These are phyloP conservation scores for Parastagonospora nodorum DNA, from an alignment of 2,329 filamentous ascomycete genomes.

Conservation along the genomic window DNA sequence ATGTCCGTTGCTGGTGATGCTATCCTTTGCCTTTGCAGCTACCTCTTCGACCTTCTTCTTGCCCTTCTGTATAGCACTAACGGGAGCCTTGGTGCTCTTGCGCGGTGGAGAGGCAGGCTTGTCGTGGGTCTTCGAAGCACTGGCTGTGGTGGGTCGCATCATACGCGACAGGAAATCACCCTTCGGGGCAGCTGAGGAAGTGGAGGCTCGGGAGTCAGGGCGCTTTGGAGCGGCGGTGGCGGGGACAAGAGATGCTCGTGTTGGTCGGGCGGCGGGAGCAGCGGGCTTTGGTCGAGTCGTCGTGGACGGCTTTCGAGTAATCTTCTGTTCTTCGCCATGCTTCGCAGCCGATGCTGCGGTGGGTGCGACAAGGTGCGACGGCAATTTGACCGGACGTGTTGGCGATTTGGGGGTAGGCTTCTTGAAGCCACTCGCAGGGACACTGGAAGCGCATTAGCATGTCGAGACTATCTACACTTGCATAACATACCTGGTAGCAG, in stretches of 20 bases:
- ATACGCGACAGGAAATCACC: slow-evolving; percentile 78
- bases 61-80: slow-evolving; percentile 34
- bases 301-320: slow-evolving; percentile 47
- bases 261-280: slow-evolving; percentile 26
- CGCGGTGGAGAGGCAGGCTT: slow-evolving; percentile 56
- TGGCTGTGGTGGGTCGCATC: slow-evolving; percentile 76
- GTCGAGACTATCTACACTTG: background rate
- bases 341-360: slow-evolving; percentile 73
- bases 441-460: slow-evolving; percentile 14
- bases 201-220: slow-evolving; percentile 53
- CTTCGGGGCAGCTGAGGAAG: slow-evolving; percentile 64
- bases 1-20: slow-evolving; percentile 35
- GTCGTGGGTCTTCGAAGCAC: slow-evolving; percentile 69
- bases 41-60: slow-evolving; percentile 46
- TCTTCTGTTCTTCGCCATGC: slow-evolving; percentile 49
- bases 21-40: slow-evolving; percentile 41
- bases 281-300: slow-evolving; percentile 41
- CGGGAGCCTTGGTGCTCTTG: slow-evolving; percentile 30
- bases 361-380: slow-evolving; percentile 69
- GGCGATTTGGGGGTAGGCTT: slow-evolving; percentile 61
- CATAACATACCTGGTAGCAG: slow-evolving; percentile 18
- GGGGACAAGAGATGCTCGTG: slow-evolving; percentile 46
- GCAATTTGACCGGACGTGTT: slow-evolving; percentile 69
- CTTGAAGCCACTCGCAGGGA: slow-evolving; percentile 39
- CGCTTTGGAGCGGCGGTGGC: slow-evolving; percentile 52